Base-by-base conservation (phyloP, 306 rosid genomes). In the Phaseolus lunatus region DNA sequence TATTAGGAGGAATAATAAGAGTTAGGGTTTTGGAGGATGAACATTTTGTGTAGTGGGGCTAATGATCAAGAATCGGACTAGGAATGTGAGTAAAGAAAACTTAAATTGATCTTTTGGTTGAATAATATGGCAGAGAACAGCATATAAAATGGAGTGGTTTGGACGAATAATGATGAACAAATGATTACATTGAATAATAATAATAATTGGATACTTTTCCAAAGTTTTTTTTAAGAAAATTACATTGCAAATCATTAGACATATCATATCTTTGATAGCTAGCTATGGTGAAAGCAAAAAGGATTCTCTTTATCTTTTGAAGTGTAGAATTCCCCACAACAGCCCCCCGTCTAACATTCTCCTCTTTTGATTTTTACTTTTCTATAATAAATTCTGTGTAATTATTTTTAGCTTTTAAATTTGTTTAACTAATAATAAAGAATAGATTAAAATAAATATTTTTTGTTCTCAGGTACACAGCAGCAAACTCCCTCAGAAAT, bases 111-210 rank as follows among this genome's bases (percentile, higher is more conserved):
- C 1, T 26, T 57, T 14, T 57, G 64, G 37, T 58, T 49, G 50
- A 13, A 52, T 31, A 12, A 50, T 35, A 35, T 44, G 48, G 69
- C 27, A 7, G 35, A 61, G 12, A 10, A 75, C 71, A 61, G 22
- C 23, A 37, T 20, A 35, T 23, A 24, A 16, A 3, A 57, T 20
- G 58, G 18, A 64, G 70, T 41, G 67, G 75, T 58, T 18, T 9
- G 81, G 75, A 67, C n/a, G 67, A 57, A 7, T 56, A 35, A 79
- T 61, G 33, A 70, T 70, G 65, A 50, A 24, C 35, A 35, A 71
- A 79, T 79, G 72, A 78, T 78, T 58, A 22, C 64, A 35, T 43
- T 67, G 53, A 45, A 57, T 57, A 57, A 65, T 54, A 31, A 48
- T 24, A 56, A 66, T 44, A 59, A 23, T 58, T 16, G 15, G 29